phyloP scores from a whole-genome alignment of 192 early-diverging fungal genomes.

The Linnemannia exigua region DNA sequence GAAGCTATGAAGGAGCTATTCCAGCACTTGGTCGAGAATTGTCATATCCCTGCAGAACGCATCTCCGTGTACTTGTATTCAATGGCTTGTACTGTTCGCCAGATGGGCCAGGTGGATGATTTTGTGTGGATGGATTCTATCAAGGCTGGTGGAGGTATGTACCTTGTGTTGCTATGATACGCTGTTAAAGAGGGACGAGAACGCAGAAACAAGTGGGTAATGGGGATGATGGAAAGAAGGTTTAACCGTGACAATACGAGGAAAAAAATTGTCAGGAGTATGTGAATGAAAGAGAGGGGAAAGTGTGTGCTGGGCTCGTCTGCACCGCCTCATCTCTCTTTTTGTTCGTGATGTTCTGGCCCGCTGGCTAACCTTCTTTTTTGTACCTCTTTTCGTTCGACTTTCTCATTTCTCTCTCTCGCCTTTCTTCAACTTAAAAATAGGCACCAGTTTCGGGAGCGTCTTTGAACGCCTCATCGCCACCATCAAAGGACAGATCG shows the following conservation, averaged over 20 bases:
- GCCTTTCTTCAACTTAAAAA: not conserved
- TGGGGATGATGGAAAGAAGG: not conserved
- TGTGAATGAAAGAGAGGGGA: not conserved
- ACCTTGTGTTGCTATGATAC: not conserved
- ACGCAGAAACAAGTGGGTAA: not conserved
- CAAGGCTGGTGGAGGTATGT: constrained; percentile 45
- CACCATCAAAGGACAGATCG: not conserved
- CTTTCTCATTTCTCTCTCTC: constrained; percentile 8
- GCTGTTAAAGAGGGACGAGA: not conserved
- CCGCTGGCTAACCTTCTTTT: not conserved
- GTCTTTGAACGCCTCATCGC: constrained; percentile 41
- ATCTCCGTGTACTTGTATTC: constrained; percentile 53
- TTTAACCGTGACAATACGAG: not conserved
- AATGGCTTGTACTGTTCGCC: constrained; percentile 30
- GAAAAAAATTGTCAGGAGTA: not conserved
- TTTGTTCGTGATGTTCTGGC: not conserved
- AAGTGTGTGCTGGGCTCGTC: not conserved
- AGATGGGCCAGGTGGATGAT: constrained; percentile 30
- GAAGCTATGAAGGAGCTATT: constrained; percentile 44
- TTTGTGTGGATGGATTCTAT: constrained; percentile 29
- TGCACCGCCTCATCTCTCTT: constrained; percentile 21
- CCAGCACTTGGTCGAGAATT: constrained; percentile 31
- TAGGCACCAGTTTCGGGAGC: constrained; percentile 52
- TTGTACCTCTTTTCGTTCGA: not conserved
- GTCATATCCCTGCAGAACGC: constrained; percentile 10